Base-by-base conservation (phyloP, 768 basidiomycete species). In the Suillus bovinus region DNA sequence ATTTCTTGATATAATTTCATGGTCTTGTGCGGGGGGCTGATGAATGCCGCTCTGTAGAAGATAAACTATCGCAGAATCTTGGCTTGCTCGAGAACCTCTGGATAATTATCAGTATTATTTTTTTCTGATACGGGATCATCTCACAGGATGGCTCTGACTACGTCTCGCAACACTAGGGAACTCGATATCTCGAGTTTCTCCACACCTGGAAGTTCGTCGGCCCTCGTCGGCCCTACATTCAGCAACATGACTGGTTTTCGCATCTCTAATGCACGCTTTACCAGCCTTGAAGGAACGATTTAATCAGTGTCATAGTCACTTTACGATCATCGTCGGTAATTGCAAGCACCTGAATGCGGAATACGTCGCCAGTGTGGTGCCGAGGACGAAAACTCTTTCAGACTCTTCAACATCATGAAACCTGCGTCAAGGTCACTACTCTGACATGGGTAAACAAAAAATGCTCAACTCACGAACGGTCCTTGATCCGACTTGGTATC, bases 281-380 rank as follows among this genome's bases (percentile, higher is more conserved):
- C 79, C 34, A 98, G 76, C 67, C 95, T 92, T 63, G 34, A 39
- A n/a, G 14, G 49, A 24, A 38, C 42, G 38, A 61, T 58, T 50
- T 60, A 46, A 53, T 22, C 44, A 44, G 20, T 61, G 64, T 20
- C 61, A 38, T 31, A 58, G 44, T 17, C 42, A 42, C 36, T 14
- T 50, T 33, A 20, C 5, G 14, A 46, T 34, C n/a, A 47, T 31
- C 33, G 33, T 29, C 55, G n/a, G 59, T 14, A 31, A 22, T 13
- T 33, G 44, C 49, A 50, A 50, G 27, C 66, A 91, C 92, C 92
- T 82, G 75, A 89, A 97, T 3, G 94, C 94, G 7, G 93, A 95
- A 75, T 91, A 97, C 0, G 96, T 98, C 0, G 96, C 94, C 31
- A 97, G 84, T 1, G 93, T 94, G 0, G 94, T 96, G 38, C 96